Evolutionary conservation across 805 yeast genomes (phyloP), one percentile per base, ranked within the genome.

Genomic region (Myxozyma nipponensis): DNA sequence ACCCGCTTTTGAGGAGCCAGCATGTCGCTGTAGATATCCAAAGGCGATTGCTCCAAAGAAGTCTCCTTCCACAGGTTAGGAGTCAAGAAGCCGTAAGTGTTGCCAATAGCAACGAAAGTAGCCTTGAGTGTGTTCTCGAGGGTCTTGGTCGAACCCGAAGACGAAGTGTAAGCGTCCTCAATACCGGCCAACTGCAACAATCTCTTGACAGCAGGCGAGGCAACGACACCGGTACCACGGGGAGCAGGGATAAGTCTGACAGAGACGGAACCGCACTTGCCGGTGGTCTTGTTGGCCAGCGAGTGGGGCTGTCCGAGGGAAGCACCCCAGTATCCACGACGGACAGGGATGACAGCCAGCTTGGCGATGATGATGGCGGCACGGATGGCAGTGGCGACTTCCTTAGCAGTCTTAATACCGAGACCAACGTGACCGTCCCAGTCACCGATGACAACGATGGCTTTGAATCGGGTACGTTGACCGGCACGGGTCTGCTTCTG

Each of bases 241-340:
- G 98, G 98, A 66, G 98, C 98, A 77, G 98, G 98, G 73, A 93
- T 90, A 74, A 93, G 67, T 44, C 98, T 89, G 66, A 91, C 96
- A 62, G 84, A 75, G 72, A 93, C 98, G 77, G 98, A 91, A 84
- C 98, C 98, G 82, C 98, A 93, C 89, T 91, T 93, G 81, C 98
- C 98, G 66, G 98, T 85, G 74, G 90, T 88, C 89, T 93, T 93
- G 78, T 84, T 77, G 71, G 96, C 91, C 73, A 91, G 84, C 66
- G 98, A 86, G 86, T 93, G 98, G 73, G 98, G 98, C 77, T 86
- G 85, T 84, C 98, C 98, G 77, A 93, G 86, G 83, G 89, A 88
- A 76, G 95, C 78, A 79, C 98, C 98, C 98, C 98, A 93, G 93
- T 93, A 93, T 82, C 98, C 98, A 84, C 98, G 89, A 85, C 98